Evolutionary conservation across 75 land plant species (phyloP), one percentile per base, ranked within the genome.

Genomic region (Pinus taeda): DNA sequence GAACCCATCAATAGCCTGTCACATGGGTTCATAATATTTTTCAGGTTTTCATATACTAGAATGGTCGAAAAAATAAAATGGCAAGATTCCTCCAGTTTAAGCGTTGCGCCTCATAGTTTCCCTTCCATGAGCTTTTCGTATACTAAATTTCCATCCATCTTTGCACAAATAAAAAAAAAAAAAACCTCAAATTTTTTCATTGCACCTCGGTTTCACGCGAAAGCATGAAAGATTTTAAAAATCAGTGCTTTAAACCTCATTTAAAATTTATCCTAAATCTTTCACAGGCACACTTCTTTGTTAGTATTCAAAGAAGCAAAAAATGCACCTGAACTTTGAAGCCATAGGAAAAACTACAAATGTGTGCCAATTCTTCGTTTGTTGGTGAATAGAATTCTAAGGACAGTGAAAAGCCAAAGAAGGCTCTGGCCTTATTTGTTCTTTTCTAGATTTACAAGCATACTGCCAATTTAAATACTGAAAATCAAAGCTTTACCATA

Each of bases 1-100:
- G 83, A 42, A 81, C 75, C 8, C 81, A 92, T 69, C 88, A 88
- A 57, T 90, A 91, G 26, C 59, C 86, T 26, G 85, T 87, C 60
- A 96, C 97, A 6, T 96, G 98, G 98, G 97, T 96, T 57, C 98
- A 96, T 85, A 94, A 96, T n/a, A n/a, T n/a, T n/a, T n/a, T 37
- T 33, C 20, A 7, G 15, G 7, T 18, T 30, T 30, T 15, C 36
- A 36, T 33, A 64, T 17, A 30, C 30, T 67, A 39, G 9, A 62
- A 26, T 29, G 12, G 33, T 24, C 1, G 49, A 45, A 45, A 45
- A 8, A 45, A 45, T 8, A 45, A 45, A 45, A 45, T 6, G 6
- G 4, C 39, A 65, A 15, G 6, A 65, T 4, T 17, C 37, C 36
- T 18, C 69, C 20, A 8, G 33, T 4, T 65, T 30, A 5, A 4